phyloP scores from a whole-genome alignment of 2,329 filamentous ascomycete species.

The Paracorniculantispora psalliotae region DNA sequence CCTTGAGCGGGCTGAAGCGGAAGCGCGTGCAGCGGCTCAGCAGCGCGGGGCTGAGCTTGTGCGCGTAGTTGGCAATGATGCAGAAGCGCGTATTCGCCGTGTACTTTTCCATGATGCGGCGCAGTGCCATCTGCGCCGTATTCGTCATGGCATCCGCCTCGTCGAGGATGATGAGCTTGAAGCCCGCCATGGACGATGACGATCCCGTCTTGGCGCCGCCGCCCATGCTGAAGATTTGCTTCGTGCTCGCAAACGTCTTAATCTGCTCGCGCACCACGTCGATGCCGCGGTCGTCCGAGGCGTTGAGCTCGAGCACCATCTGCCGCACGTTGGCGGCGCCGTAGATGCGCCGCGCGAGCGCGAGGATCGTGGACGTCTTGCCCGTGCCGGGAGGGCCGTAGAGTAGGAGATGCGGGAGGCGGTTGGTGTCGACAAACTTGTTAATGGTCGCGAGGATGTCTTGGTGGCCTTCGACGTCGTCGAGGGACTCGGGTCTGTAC shows the following conservation, averaged over 20 bases:
- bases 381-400: constrained; percentile 96
- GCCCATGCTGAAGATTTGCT: constrained; percentile 81
- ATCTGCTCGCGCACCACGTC: constrained; percentile 98
- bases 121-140: constrained; percentile 93
- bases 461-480: constrained; percentile 92
- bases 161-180: constrained; percentile 95
- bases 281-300: constrained; percentile 94
- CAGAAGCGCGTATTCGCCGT: constrained; percentile 97
- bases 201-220: constrained; percentile 38
- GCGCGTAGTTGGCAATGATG: constrained; percentile 97
- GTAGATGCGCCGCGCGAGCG: constrained; percentile 89
- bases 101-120: constrained; percentile 98
- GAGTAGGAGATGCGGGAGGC: constrained; percentile 89
- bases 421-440: constrained; percentile 92
- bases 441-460: constrained; percentile 98
- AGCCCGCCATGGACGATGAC: constrained; percentile 57
- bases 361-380: constrained; percentile 94
- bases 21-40: constrained; percentile 93
- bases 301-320: constrained; percentile 97
- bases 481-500: constrained; percentile 81
- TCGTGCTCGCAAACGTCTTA: constrained; percentile 97
- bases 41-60: constrained; percentile 91
- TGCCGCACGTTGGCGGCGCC: constrained; percentile 88
- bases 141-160: constrained; percentile 99
- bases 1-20: constrained; percentile 88